Evolutionary conservation across 2,329 filamentous ascomycete genomes (phyloP), one percentile per base, ranked within the genome.

Genomic region (Epichloe gansuensis): DNA sequence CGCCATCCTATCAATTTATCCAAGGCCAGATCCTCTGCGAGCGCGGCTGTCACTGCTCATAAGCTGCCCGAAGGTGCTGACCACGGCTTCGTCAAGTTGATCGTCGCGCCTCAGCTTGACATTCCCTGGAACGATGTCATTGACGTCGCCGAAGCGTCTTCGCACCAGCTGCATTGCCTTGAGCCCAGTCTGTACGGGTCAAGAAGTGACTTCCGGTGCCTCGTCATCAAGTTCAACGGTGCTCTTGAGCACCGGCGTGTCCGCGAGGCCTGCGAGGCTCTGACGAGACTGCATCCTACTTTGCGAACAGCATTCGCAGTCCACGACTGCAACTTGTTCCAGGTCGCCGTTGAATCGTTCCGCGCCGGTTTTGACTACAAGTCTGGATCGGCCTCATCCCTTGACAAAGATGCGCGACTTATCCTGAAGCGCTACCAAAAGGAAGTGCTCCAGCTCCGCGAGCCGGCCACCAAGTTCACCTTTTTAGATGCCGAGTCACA

Each of bases 271-370:
- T 77, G 74, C 56, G 64, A 66, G 23, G 66, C 68, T 12, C 64
- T 78, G 8, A 64, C 66, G 0, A 62, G 63, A 36, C 65, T 74
- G 38, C 75, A 78, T 42, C 71, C 74, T 0, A 74, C 77, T 31
- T 67, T 82, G 7, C 73, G 77, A 23, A 80, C 79, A 0, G 71
- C 73, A 0, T 81, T 81, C 51, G 66, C 75, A 2, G 62, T 68
- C 0, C 68, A 76, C 46, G 67, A 70, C 11, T 68, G 73, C 6
- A 67, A 66, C 2, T 64, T 77, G 0, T 76, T 73, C 56, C 75
- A 78, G 58, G 72, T 74, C 0, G 69, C 73, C 36, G 60, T 76
- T 38, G 68, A 68, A 47, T 66, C 68, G 2, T 71, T 68, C 56
- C 63, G 60, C 2, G 66, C 73, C 1, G 67, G 73, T 2, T 77